A percentile compares a stretch with the other conserved stretches of the same genome.
Conservation (phyloP, 2,329 filamentous ascomycete species). For the Cadophora sp. region DNA sequence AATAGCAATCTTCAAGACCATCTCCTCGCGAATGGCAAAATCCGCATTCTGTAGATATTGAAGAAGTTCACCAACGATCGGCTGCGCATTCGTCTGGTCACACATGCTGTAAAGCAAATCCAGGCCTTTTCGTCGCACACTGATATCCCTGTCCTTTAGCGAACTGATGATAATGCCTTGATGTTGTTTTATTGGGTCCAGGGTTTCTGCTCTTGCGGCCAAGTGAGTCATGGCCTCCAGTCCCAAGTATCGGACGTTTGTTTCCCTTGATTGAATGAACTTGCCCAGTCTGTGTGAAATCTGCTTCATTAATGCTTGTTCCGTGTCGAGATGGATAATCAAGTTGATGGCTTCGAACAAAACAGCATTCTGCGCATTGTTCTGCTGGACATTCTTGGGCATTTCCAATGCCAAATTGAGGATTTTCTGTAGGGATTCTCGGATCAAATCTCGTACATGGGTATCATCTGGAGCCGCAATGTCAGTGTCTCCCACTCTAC, state of each 20-base stretch:
- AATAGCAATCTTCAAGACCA: slow-evolving; percentile 99
- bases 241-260: slow-evolving; percentile 94
- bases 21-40: slow-evolving; percentile 97
- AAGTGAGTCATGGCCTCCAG: slow-evolving; percentile 98
- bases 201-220: slow-evolving; percentile 88
- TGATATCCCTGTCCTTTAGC: slow-evolving; percentile 94
- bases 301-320: slow-evolving; percentile 93
- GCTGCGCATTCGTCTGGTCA: slow-evolving; percentile 90
- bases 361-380: slow-evolving; percentile 97
- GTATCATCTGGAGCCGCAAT: slow-evolving; percentile 73
- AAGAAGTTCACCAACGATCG: slow-evolving; percentile 91
- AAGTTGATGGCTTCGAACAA: slow-evolving; percentile 98
- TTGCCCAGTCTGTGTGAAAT: slow-evolving; percentile 90
- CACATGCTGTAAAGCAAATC: slow-evolving; percentile 99
- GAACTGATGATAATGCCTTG: slow-evolving; percentile 96
- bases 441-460: slow-evolving; percentile 88
- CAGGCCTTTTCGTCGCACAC: slow-evolving; percentile 91
- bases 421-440: slow-evolving; percentile 89
- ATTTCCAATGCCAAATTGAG: slow-evolving; percentile 90
- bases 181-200: slow-evolving; percentile 98
- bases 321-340: slow-evolving; percentile 95
- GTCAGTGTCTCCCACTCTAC: background rate
- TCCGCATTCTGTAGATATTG: slow-evolving; percentile 96
- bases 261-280: slow-evolving; percentile 96
- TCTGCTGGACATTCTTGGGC: slow-evolving; percentile 98